Conservation (phyloP, 148 eudicot genomes). For the Polygonum maritimum region DNA sequence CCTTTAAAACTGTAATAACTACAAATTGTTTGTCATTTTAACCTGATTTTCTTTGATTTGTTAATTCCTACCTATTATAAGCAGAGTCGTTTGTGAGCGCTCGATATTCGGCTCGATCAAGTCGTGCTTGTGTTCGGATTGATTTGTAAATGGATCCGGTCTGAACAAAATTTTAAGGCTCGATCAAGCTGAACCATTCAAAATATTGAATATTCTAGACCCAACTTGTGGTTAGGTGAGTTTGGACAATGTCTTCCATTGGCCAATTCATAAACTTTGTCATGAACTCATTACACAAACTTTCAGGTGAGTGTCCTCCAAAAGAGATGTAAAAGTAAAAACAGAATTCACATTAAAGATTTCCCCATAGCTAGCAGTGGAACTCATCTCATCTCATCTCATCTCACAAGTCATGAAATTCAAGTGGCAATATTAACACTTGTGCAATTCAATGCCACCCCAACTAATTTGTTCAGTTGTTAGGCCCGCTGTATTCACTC, state of each 20-base stretch:
- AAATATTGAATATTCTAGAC: neutral
- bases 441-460: constrained; percentile 5
- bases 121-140: too few relatives aligned
- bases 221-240: neutral
- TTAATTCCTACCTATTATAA: too few relatives aligned
- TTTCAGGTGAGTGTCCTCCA: neutral
- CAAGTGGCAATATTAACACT: neutral
- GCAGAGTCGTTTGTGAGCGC: too few relatives aligned
- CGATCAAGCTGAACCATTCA: too few relatives aligned
- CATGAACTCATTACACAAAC: neutral
- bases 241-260: neutral
- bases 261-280: neutral
- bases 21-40: too few relatives aligned
- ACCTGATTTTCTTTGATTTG: too few relatives aligned
- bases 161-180: too few relatives aligned
- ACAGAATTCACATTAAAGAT: neutral
- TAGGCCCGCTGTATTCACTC: constrained; percentile 10
- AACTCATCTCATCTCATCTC: neutral
- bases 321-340: neutral
- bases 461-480: constrained; percentile 2
- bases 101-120: too few relatives aligned
- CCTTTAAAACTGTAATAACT: too few relatives aligned
- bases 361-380: neutral
- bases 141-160: too few relatives aligned
- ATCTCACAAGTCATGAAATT: neutral